Evolutionary conservation across 1,139 yeast genomes (phyloP), one percentile per base, ranked within the genome.

Genomic region (Keqinozyma sinolaborantium): DNA sequence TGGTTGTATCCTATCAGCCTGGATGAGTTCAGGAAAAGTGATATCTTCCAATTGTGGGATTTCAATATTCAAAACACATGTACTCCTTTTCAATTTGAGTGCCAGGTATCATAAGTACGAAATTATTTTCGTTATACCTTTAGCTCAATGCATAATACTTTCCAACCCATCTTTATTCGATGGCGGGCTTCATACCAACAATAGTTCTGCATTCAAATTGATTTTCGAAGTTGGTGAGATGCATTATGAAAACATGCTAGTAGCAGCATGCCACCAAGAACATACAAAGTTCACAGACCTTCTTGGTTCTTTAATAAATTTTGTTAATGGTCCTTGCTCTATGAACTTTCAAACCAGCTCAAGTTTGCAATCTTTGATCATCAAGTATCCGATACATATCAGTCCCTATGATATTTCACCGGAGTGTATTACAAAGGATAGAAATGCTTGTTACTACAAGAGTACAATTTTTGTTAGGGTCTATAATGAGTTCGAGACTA

Each of bases 21-120:
- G 76, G 73, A 38, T 63, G 4, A 65, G 55, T 16, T 32, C 33
- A 2, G 47, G 34, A 36, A 47, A 9, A 26, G 40, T 23, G 24
- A 39, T 27, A 27, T 53, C 34, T 30, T 39, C 25, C 4, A 50
- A 54, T 11, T 48, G 59, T 32, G 77, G 73, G 2, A 59, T 65
- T 0, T 48, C 76, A 26, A 44, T 77, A 18, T 78, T 72, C 53
- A 75, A 77, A 40, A 66, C 77, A 8, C 79, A 74, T 45, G 46
- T 78, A 10, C 39, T 77, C 0, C 33, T 62, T 10, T 38, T 46
- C 25, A 48, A 53, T 8, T 10, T 29, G 11, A 24, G 53, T 14
- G 36, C 42, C 24, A 53, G 50, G 30, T 30, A 35, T 7, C 45
- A 41, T 18, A 50, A 42, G 18, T 51, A 50, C 25, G 60, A 56